phyloP scores from a whole-genome alignment of 1,139 yeast genomes.

The Yamadazyma diddensiae region DNA sequence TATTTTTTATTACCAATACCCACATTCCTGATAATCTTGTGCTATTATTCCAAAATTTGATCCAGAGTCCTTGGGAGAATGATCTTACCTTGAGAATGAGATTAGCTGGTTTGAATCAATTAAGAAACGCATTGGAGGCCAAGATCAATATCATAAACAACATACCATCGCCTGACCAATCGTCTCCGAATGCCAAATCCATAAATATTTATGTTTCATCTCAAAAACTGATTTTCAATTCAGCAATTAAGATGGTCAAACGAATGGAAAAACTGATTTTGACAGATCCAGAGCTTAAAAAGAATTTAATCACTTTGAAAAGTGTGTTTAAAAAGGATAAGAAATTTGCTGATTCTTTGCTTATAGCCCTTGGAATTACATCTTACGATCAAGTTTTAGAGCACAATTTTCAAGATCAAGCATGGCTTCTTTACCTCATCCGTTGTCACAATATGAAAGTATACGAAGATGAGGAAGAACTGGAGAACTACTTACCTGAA shows the following conservation, averaged over 20 bases:
- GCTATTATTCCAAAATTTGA: constrained; percentile 50
- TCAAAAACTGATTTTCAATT: constrained; percentile 47
- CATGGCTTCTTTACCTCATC: constrained; percentile 61
- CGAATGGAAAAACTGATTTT: constrained; percentile 50
- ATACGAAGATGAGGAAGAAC: constrained; percentile 25
- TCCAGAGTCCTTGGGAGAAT: constrained; percentile 42
- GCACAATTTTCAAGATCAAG: constrained; percentile 53
- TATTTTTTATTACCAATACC: constrained; percentile 38
- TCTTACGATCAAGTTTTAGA: constrained; percentile 51
- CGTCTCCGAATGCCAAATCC: constrained; percentile 15
- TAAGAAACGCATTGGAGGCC: constrained; percentile 50
- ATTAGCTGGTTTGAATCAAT: constrained; percentile 58
- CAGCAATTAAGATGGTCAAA: constrained; percentile 46
- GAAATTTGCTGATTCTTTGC: constrained; percentile 52
- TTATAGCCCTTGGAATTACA: constrained; percentile 55
- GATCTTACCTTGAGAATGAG: constrained; percentile 48
- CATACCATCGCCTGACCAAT: constrained; percentile 7
- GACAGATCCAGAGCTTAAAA: constrained; percentile 36
- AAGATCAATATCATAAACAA: constrained; percentile 35
- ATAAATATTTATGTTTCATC: constrained; percentile 38
- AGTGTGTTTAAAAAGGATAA: constrained; percentile 54
- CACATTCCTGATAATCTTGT: constrained; percentile 47
- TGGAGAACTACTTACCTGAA: constrained; percentile 42
- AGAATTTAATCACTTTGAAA: constrained; percentile 48
- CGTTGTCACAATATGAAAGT: constrained; percentile 50